A percentile compares a stretch with the other conserved stretches of the same genome.
Conservation (phyloP, 2,329 filamentous ascomycete genomes). For the Diaporthe humulicola region DNA sequence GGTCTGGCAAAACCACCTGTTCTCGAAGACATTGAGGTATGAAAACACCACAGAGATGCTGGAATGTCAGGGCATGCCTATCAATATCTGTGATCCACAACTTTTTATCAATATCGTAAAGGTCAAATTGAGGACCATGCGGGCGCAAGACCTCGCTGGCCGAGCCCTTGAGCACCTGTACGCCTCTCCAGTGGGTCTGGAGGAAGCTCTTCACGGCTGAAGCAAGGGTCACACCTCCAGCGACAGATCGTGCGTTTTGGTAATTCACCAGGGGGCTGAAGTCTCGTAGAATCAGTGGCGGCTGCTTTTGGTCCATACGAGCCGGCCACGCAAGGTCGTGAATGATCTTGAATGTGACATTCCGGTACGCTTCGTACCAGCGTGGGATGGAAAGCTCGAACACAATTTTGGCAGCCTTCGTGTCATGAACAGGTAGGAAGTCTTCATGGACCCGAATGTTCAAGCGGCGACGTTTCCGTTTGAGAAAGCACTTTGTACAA, state of each 20-base stretch:
- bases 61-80: conserved; percentile 53
- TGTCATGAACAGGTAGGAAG: conserved; percentile 50
- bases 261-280: conserved; percentile 41
- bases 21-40: conserved; percentile 42
- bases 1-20: not conserved
- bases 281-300: conserved; percentile 38
- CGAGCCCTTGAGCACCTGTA: conserved; percentile 16
- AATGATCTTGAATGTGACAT: conserved; percentile 56
- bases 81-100: conserved; percentile 26
- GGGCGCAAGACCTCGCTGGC: conserved; percentile 10
- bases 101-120: not conserved
- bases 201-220: conserved; percentile 31
- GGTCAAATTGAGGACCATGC: conserved; percentile 9
- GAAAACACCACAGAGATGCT: conserved; percentile 55
- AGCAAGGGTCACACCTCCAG: conserved; percentile 8
- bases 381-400: conserved; percentile 57
- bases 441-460: conserved; percentile 56
- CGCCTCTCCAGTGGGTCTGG: conserved; percentile 24
- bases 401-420: conserved; percentile 48
- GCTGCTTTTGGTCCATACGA: not conserved
- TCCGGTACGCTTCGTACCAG: conserved; percentile 54
- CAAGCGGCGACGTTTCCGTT: conserved; percentile 47
- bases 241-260: not conserved
- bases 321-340: conserved; percentile 45
- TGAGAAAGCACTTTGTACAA: conserved; percentile 48